Percentiles rank a stretch among this genome's conserved stretches.
phyloP scores from a whole-genome alignment of 73 alveolate genomes.

The Uronychia setigera region DNA sequence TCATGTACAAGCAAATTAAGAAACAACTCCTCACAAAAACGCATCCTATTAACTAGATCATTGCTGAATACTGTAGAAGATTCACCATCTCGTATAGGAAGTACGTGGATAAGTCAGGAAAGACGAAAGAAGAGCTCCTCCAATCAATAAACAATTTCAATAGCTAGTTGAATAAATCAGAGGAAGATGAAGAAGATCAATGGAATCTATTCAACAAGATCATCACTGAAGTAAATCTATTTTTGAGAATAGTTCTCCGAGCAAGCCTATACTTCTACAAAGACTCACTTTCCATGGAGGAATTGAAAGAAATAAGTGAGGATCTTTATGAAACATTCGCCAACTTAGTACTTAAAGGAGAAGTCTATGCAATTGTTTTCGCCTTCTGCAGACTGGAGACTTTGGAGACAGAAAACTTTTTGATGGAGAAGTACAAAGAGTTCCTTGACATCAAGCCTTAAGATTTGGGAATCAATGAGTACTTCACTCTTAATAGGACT shows the following conservation, averaged over 20 bases:
- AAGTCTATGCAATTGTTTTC: background rate
- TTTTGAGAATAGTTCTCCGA: background rate
- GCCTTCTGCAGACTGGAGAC: conserved; percentile 20
- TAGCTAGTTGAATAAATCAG: background rate
- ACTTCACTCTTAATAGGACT: conserved; percentile 10
- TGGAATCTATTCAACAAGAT: background rate
- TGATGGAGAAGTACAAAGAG: conserved; percentile 16
- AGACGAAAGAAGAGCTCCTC: background rate
- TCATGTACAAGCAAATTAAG: background rate
- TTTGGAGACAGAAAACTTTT: background rate
- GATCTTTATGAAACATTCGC: conserved; percentile 7
- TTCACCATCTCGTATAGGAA: background rate
- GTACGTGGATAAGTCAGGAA: background rate
- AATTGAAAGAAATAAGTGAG: conserved; percentile 1
- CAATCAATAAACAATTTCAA: background rate
- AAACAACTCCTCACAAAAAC: background rate
- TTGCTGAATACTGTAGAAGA: background rate
- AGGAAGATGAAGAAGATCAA: background rate
- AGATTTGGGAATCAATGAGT: conserved; percentile 16
- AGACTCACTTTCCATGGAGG: background rate
- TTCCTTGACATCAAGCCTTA: conserved; percentile 12
- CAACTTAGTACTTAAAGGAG: conserved; percentile 2
- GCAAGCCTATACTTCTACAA: background rate
- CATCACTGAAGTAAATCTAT: background rate
- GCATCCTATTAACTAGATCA: background rate